Base-by-base conservation (phyloP, 225 moss, liverwort and hornwort genomes). In the Sphagnum contortum region DNA sequence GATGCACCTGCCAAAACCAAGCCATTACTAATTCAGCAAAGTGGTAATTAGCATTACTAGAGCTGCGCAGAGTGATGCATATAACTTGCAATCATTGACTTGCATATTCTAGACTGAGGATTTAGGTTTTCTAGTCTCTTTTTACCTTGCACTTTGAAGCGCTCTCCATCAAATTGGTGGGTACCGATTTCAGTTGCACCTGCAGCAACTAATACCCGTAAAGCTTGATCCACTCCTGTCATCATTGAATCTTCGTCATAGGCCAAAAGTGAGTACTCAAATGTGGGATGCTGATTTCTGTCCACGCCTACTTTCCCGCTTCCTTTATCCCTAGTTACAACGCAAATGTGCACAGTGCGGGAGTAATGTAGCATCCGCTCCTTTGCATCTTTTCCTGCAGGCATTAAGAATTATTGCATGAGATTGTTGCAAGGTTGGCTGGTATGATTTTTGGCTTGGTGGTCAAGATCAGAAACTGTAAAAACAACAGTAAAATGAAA, bases 111-210 rank as follows among this genome's bases (percentile, higher is more conserved):
- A 29, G 29, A 29, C 29, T 29, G 29, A 29, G 29, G 29, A 29
- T 29, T 29, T 29, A 29, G 29, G 29, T 29, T 29, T 29, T 29
- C 29, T 29, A 29, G 29, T 29, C 29, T 29, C 29, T 12, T 45
- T 72, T 72, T 5, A 81, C 71, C 59, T 46, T 66, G 55, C 70
- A 59, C 57, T 53, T 67, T 55, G 57, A 84, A 84, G n/a, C 80
- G 77, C 71, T 88, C 83, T 46, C 79, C 90, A 13, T 81, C 80
- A 12, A 73, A 44, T 12, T 92, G 96, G 4, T 87, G 59, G 3
- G 81, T 85, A 59, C 92, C 96, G 7, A 96, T 68, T 67, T 85
- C 92, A 8, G 72, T 81, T 55, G 96, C 96, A 6, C 96, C 96
- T 12, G 90, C 92, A 4, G 92, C 92, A 3, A 80, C 69, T 67